phyloP scores from a whole-genome alignment of 495 filamentous ascomycete genomes.

The Penicillium turbatum region DNA sequence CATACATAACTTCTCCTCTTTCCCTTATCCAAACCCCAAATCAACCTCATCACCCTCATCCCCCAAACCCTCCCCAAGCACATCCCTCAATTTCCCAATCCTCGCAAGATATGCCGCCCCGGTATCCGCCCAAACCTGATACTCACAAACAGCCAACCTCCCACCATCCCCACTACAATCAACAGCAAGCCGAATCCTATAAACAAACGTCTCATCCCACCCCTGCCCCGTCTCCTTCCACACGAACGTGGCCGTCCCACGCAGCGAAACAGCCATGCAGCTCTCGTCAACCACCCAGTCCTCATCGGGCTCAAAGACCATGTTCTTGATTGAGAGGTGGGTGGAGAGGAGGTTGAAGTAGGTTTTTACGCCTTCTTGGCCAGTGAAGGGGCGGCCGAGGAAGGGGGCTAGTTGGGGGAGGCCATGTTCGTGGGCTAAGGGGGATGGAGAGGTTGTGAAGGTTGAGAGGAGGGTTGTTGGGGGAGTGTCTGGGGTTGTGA shows the following conservation, averaged over 20 bases:
- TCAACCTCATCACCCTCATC: conserved; percentile 2
- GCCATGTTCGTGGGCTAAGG: conserved; percentile 53
- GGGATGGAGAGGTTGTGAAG: conserved; percentile 44
- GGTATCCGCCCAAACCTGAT: conserved; percentile 62
- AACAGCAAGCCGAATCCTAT: conserved; percentile 47
- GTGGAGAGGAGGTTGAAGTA: conserved; percentile 48
- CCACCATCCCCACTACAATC: conserved; percentile 18
- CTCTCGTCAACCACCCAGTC: conserved; percentile 50
- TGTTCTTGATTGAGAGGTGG: conserved; percentile 41
- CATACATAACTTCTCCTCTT: conserved; percentile 1
- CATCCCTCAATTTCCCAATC: conserved; percentile 35
- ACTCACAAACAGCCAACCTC: conserved; percentile 42
- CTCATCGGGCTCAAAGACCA: conserved; percentile 44
- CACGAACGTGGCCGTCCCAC: conserved; percentile 48
- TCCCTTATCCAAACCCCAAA: background rate
- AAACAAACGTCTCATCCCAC: conserved; percentile 59
- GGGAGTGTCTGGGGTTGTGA: conserved; percentile 30
- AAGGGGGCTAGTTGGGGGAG: conserved; percentile 58
- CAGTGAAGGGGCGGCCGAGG: conserved; percentile 52
- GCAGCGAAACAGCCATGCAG: conserved; percentile 40
- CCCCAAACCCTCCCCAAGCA: background rate
- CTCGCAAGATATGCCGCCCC: conserved; percentile 59
- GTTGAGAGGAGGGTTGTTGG: conserved; percentile 38
- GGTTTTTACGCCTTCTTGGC: conserved; percentile 37
- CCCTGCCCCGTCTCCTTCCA: conserved; percentile 47